Evolutionary conservation across 2,329 filamentous ascomycete species (phyloP).

Genomic region (Didymosphaeria variabile): DNA sequence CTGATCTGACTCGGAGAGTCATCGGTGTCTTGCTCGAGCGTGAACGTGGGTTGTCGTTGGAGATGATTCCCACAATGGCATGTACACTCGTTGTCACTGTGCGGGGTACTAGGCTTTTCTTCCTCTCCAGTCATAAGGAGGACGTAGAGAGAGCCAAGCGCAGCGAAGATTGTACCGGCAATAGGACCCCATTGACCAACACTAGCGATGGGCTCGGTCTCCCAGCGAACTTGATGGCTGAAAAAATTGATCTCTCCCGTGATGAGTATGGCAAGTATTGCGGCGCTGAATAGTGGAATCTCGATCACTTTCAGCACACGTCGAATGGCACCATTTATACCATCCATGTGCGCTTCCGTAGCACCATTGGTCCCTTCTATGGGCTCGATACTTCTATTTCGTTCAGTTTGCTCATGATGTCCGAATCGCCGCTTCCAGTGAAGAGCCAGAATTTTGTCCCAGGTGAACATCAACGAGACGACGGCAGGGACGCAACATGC

Average conservation of each 20-base stretch:
- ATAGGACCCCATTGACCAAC: slow-evolving; percentile 71
- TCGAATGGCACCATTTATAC: slow-evolving; percentile 49
- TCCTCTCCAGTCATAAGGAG: slow-evolving; percentile 52
- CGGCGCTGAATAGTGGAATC: slow-evolving; percentile 66
- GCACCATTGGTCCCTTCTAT: slow-evolving; percentile 66
- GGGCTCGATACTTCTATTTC: slow-evolving; percentile 46
- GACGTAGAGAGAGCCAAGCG: slow-evolving; percentile 67
- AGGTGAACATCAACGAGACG: slow-evolving; percentile 68
- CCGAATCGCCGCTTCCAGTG: slow-evolving; percentile 65
- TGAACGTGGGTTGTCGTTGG: neutral
- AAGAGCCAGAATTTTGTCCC: slow-evolving; percentile 70
- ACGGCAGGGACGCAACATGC: slow-evolving; percentile 73
- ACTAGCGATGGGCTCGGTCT: slow-evolving; percentile 70
- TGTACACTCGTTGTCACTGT: slow-evolving; percentile 29
- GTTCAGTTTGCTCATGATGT: slow-evolving; percentile 28
- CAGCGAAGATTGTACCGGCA: slow-evolving; percentile 66
- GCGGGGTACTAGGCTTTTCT: slow-evolving; percentile 20
- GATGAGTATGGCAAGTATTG: slow-evolving; percentile 67
- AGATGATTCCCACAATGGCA: slow-evolving; percentile 20
- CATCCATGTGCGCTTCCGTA: slow-evolving; percentile 60
- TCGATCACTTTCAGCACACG: slow-evolving; percentile 57
- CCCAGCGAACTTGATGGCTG: slow-evolving; percentile 63
- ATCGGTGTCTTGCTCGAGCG: slow-evolving; percentile 3
- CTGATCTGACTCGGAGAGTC: slow-evolving; percentile 9
- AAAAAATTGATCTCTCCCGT: slow-evolving; percentile 72